phyloP scores from a whole-genome alignment of 495 filamentous ascomycete species.

The Neurospora sp. region DNA sequence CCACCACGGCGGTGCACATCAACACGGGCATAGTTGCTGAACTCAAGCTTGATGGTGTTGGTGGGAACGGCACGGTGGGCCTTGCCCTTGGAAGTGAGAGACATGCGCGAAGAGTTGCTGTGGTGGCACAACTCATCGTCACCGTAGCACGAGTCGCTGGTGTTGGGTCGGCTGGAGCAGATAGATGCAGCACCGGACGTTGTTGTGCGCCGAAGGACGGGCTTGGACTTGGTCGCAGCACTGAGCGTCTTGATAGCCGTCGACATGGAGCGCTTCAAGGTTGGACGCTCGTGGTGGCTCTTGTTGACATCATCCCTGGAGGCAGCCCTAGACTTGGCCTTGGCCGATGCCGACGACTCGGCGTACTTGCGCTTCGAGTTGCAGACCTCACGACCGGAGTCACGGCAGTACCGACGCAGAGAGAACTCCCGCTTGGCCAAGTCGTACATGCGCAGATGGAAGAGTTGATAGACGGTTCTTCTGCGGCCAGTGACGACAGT shows the following conservation, averaged over 20 bases:
- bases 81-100: constrained; percentile 20
- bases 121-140: constrained; percentile 36
- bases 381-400: constrained; percentile 89
- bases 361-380: constrained; percentile 66
- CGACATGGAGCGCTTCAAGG: constrained; percentile 61
- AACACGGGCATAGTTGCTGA: constrained; percentile 94
- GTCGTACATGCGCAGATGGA: constrained; percentile 94
- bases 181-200: constrained; percentile 30
- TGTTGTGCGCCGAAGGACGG: constrained; percentile 40
- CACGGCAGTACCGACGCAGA: constrained; percentile 80
- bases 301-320: constrained; percentile 2
- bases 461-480: constrained; percentile 67
- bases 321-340: constrained; percentile 6
- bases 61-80: constrained; percentile 35
- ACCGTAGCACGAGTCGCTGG: constrained; percentile 32
- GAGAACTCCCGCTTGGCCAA: constrained; percentile 80
- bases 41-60: constrained; percentile 81
- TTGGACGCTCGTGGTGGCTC: constrained; percentile 18
- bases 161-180: constrained; percentile 33
- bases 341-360: constrained; percentile 29
- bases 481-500: constrained; percentile 54
- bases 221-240: constrained; percentile 34
- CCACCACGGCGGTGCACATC: constrained; percentile 65
- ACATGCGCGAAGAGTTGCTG: constrained; percentile 28
- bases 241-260: constrained; percentile 58